Evolutionary conservation across 2,329 filamentous ascomycete genomes (phyloP).

Genomic region (Neofusicoccum sp.): DNA sequence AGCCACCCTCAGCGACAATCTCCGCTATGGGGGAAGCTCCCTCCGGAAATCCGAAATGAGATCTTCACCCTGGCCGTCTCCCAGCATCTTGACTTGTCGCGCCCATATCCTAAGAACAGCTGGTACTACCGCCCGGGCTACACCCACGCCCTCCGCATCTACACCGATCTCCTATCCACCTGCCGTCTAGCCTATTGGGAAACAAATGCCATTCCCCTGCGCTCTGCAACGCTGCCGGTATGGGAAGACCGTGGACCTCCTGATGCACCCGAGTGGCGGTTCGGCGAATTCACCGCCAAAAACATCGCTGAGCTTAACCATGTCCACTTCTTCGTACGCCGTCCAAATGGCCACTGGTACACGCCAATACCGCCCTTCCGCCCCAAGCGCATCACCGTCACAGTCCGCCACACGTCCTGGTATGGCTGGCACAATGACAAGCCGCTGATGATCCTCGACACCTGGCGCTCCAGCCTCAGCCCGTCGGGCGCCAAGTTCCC

Average conservation of each 20-base stretch:
- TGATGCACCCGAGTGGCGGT: background rate
- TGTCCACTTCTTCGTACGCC: constrained; percentile 15
- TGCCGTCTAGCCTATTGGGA: constrained; percentile 41
- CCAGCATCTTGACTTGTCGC: constrained; percentile 21
- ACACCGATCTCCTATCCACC: constrained; percentile 36
- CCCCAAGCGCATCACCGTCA: constrained; percentile 43
- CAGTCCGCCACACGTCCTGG: constrained; percentile 52
- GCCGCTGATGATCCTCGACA: constrained; percentile 92
- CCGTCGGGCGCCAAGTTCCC: constrained; percentile 17
- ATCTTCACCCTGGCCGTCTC: constrained; percentile 25
- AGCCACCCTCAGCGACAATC: constrained; percentile 25
- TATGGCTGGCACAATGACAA: constrained; percentile 96
- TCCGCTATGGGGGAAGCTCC: constrained; percentile 25
- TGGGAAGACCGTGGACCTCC: constrained; percentile 14
- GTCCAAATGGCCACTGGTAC: constrained; percentile 3
- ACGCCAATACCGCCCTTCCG: constrained; percentile 26
- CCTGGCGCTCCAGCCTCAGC: constrained; percentile 47
- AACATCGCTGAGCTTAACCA: constrained; percentile 5
- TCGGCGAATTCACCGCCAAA: background rate
- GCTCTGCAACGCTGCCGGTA: constrained; percentile 24
- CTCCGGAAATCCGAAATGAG: constrained; percentile 28
- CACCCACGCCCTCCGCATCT: constrained; percentile 28
- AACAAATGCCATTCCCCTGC: constrained; percentile 35
- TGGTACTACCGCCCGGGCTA: constrained; percentile 27
- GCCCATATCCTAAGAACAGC: constrained; percentile 19